phyloP scores from a whole-genome alignment of 2,329 filamentous ascomycete species.

The Moelleriella libera region DNA sequence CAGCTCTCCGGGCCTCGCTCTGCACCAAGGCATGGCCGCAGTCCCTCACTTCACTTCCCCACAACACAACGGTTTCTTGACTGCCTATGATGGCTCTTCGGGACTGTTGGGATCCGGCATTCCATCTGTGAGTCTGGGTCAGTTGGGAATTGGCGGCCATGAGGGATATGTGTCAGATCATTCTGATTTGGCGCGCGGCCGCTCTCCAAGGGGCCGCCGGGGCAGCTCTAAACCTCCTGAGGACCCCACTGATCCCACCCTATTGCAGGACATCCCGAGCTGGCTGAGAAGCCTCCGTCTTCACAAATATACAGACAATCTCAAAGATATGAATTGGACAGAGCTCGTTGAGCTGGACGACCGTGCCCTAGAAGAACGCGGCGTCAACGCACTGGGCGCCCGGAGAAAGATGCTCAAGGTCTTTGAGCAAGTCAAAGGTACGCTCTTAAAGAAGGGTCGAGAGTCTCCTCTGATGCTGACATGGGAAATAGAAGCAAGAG shows the following conservation, averaged over 20 bases:
- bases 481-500: constrained; percentile 45
- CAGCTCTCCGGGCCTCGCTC: constrained; percentile 73
- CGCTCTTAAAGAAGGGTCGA: constrained; percentile 7
- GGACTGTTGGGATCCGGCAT: constrained; percentile 59
- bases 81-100: constrained; percentile 67
- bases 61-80: constrained; percentile 87
- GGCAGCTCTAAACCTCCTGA: constrained; percentile 96
- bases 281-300: constrained; percentile 90
- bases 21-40: constrained; percentile 52
- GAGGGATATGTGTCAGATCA: constrained; percentile 91
- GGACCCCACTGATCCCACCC: constrained; percentile 80
- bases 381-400: constrained; percentile 88
- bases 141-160: constrained; percentile 54
- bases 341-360: constrained; percentile 88
- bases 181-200: constrained; percentile 77
- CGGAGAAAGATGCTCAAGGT: constrained; percentile 98
- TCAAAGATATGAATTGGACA: constrained; percentile 95
- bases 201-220: constrained; percentile 80
- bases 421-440: constrained; percentile 86
- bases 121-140: constrained; percentile 54
- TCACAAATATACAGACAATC: constrained; percentile 97
- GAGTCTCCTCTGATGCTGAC: constrained; percentile 8
- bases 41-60: constrained; percentile 68
- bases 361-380: constrained; percentile 79
- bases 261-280: constrained; percentile 88